phyloP scores from a whole-genome alignment of 208 protist species.

The Crithidia sp. region DNA sequence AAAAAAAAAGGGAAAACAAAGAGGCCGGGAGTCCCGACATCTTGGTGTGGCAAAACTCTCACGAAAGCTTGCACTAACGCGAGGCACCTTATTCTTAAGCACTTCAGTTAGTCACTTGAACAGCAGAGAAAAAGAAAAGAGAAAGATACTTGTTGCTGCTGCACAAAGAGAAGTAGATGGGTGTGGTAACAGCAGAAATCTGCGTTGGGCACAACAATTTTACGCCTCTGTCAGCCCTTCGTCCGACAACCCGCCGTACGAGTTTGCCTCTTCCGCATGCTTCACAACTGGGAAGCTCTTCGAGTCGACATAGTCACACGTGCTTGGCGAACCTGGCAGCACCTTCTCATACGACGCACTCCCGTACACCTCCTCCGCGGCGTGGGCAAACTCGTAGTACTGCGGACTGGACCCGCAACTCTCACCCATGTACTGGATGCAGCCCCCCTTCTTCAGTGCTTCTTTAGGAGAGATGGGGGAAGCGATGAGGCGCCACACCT shows the following conservation, averaged over 20 bases:
- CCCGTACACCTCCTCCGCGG: conserved; percentile 3
- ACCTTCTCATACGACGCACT: conserved; percentile 8
- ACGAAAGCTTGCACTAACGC: too few relatives aligned
- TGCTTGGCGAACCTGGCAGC: neutral
- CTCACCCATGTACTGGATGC: conserved; percentile 1
- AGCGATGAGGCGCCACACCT: neutral
- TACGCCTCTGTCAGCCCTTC: neutral
- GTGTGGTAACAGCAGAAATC: too few relatives aligned
- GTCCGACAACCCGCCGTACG: conserved; percentile 5
- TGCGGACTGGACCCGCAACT: neutral
- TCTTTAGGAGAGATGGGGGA: neutral
- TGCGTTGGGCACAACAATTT: neutral
- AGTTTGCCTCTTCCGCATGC: neutral
- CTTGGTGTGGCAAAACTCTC: too few relatives aligned
- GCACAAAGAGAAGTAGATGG: too few relatives aligned
- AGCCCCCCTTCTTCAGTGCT: conserved; percentile 5
- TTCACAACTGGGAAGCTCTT: neutral
- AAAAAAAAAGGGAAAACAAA: too few relatives aligned
- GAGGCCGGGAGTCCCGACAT: too few relatives aligned
- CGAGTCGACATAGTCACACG: conserved; percentile 4
- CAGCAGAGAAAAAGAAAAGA: neutral
- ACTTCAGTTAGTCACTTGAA: too few relatives aligned
- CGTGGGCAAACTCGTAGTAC: conserved; percentile 11
- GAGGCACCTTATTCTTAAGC: too few relatives aligned
- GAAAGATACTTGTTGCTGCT: too few relatives aligned